Base-by-base conservation (phyloP, 2,329 filamentous ascomycete species). In the Fusarium nodosum region DNA sequence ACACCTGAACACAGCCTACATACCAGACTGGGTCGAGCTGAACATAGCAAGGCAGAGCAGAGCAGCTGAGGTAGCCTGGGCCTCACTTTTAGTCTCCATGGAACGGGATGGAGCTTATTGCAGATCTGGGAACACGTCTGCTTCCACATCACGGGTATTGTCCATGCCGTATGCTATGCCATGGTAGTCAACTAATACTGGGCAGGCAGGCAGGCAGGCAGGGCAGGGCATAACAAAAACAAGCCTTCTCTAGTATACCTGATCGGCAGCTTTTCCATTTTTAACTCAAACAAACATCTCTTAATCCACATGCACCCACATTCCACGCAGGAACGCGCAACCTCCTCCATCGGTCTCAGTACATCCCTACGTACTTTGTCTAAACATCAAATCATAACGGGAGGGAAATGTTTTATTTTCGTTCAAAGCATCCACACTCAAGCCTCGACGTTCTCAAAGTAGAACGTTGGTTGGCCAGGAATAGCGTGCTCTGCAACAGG, bases 401-500 rank as follows among this genome's bases (percentile, higher is more conserved):
- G 41, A 62, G 33, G 52, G 56, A 54, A 30, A 24, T 47, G 11
- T 42, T 28, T 56, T 56, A 31, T 16, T 36, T 56, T 31, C 36
- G n/a, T 52, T 47, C 30, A 26, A 18, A 33, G 31, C 36, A 30
- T 50, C 46, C 54, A 36, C n/a, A 47, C 30, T 62, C 72, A 81
- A 39, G 72, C 81, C 74, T 85, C 84, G 54, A 96, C 86, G 78
- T 97, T 97, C 82, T 93, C 91, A 82, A 97, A 97, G 74, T 88
- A 84, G 81, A 97, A 97, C 42, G 88, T 92, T 53, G 94, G 94
- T 70, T 87, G 84, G 3, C 94, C 94, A 16, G 95, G 95, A 60
- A 96, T 89, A 8, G 95, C 93, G 71, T 85, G 85, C 75, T 93
- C 92, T 15, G 93, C 93, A 55, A 83, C 78, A 3, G 82, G 83